Evolutionary conservation across 2,329 filamentous ascomycete genomes (phyloP).

Genomic region (Aureobasidium sp.): DNA sequence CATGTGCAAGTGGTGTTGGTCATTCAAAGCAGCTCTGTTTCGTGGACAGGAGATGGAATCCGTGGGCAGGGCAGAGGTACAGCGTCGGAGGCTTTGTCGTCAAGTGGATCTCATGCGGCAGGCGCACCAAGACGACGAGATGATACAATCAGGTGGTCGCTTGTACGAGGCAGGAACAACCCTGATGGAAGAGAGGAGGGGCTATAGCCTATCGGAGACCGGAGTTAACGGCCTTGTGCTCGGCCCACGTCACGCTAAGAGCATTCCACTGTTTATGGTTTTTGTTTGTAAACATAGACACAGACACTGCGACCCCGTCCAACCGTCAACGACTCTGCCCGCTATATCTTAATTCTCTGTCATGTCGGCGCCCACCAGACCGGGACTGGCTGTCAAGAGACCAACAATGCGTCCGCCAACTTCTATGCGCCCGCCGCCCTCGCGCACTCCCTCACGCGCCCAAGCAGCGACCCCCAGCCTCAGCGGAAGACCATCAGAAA

Average conservation of each 20-base stretch:
- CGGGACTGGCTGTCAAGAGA: conserved; percentile 44
- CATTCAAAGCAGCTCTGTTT: background rate
- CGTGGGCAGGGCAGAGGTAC: background rate
- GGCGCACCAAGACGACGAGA: background rate
- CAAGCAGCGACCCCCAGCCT: conserved; percentile 42
- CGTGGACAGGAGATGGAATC: background rate
- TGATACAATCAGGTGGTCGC: background rate
- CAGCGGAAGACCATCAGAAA: conserved; percentile 37
- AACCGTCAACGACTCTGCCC: background rate
- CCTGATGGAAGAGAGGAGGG: conserved; percentile 1
- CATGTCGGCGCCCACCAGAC: conserved; percentile 51
- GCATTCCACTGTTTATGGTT: conserved; percentile 2
- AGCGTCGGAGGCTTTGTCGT: background rate
- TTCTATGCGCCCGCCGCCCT: conserved; percentile 47
- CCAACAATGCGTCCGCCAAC: conserved; percentile 46
- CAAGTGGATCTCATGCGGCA: background rate
- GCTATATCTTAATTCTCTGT: background rate
- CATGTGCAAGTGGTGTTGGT: conserved; percentile 6
- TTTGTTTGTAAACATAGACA: background rate
- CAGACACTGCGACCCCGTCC: background rate
- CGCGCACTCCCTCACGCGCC: conserved; percentile 42
- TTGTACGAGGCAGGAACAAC: background rate
- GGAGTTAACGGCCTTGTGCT: background rate
- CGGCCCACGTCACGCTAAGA: background rate
- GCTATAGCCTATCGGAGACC: background rate